These are phyloP conservation scores for Hibiscus trionum DNA, from an alignment of 345 rosid genomes.

Conservation along the genomic window DNA sequence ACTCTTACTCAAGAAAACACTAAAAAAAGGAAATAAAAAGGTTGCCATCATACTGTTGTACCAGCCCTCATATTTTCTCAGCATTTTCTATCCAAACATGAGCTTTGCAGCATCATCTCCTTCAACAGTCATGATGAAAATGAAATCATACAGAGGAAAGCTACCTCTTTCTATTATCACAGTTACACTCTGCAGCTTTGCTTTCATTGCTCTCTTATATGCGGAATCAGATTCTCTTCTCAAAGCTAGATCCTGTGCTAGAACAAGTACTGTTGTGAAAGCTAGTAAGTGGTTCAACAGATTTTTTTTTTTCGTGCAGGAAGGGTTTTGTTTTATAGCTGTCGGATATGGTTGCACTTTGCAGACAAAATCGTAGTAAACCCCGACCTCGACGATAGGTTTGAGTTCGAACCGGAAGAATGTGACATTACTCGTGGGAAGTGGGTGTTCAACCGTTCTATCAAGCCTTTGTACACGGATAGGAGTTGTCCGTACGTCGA, in stretches of 20 bases:
- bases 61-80: background rate
- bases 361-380: slow-evolving; percentile 24
- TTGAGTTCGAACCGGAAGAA: slow-evolving; percentile 83
- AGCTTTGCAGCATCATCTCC: slow-evolving; percentile 24
- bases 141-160: slow-evolving; percentile 44
- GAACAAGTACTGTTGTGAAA: slow-evolving; percentile 29
- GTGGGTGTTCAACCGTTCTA: slow-evolving; percentile 66
- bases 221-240: slow-evolving; percentile 42
- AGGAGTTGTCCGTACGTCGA: slow-evolving; percentile 77
- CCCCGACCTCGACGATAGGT: slow-evolving; percentile 60
- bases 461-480: slow-evolving; percentile 67
- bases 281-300: slow-evolving; percentile 37
- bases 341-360: slow-evolving; percentile 8
- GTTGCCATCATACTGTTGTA: background rate
- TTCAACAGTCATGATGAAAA: slow-evolving; percentile 14
- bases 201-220: slow-evolving; percentile 54
- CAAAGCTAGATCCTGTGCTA: slow-evolving; percentile 44
- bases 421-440: slow-evolving; percentile 66
- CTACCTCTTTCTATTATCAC: slow-evolving; percentile 49
- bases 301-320: background rate
- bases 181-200: slow-evolving; percentile 38
- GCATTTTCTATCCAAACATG: slow-evolving; percentile 21
- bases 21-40: slow-evolving; percentile 9
- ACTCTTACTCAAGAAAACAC: slow-evolving; percentile 50
- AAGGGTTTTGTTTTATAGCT: background rate